Evolutionary conservation across 2,329 filamentous ascomycete species (phyloP).

Genomic region (Myriosclerotinia duriaeana): DNA sequence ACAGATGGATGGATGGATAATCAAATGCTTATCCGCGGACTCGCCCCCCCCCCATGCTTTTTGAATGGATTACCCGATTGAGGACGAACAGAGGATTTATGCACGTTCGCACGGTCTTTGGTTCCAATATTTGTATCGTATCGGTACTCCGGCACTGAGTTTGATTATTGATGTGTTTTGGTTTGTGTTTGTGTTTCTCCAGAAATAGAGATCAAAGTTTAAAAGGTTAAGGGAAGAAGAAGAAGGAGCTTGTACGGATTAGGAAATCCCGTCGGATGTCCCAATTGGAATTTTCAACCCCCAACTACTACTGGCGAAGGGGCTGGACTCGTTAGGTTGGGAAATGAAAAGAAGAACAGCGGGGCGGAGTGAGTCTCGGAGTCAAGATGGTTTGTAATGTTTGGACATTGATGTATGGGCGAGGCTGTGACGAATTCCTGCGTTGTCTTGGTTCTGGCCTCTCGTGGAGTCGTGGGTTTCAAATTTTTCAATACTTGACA

Average conservation of each 20-base stretch:
- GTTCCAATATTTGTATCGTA: conserved; percentile 6
- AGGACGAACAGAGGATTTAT: not conserved
- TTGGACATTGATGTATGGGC: conserved; percentile 20
- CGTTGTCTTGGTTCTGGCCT: conserved; percentile 15
- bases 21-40: conserved; percentile 12
- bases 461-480: conserved; percentile 9
- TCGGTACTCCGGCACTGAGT: conserved; percentile 8
- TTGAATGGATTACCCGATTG: conserved; percentile 4
- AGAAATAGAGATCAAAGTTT: conserved; percentile 3
- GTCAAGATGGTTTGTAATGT: conserved; percentile 14
- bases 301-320: not conserved
- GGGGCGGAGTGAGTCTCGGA: conserved; percentile 10
- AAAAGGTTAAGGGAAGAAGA: not conserved
- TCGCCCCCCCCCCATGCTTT: not conserved
- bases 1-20: not conserved
- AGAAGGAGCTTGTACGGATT: not conserved
- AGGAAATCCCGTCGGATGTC: conserved; percentile 20
- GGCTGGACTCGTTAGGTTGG: conserved; percentile 4
- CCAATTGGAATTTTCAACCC: not conserved
- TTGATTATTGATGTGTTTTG: conserved; percentile 14
- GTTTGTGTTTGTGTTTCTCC: conserved; percentile 8
- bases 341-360: conserved; percentile 4
- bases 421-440: conserved; percentile 19
- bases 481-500: not conserved
- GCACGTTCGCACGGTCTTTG: conserved; percentile 16